Percentiles rank a stretch among this genome's conserved stretches.
Conservation (phyloP, 192 early-diverging fungal species). For the Gonapodya sp. region DNA sequence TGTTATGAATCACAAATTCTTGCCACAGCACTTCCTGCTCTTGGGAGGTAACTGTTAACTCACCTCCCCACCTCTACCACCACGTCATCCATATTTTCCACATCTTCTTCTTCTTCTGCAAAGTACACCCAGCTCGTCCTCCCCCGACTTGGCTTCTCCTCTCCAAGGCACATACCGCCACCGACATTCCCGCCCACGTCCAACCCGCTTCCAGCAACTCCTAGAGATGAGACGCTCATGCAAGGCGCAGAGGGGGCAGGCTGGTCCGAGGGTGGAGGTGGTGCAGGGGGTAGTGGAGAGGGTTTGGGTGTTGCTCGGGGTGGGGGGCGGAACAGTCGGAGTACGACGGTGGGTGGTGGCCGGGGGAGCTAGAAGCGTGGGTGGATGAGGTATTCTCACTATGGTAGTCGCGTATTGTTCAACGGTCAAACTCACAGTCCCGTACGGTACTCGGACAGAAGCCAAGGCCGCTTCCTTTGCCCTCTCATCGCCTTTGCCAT, state of each 20-base stretch:
- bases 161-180: not conserved
- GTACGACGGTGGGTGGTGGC: not conserved
- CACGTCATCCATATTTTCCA: not conserved
- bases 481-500: too few relatives aligned
- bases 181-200: not conserved
- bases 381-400: too few relatives aligned
- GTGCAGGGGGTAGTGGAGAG: not conserved
- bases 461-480: too few relatives aligned
- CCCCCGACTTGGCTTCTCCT: not conserved
- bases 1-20: too few relatives aligned
- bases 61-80: not conserved
- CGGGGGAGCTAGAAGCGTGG: not conserved
- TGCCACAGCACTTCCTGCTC: too few relatives aligned
- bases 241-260: not conserved
- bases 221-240: not conserved
- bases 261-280: not conserved
- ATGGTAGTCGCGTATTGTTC: not conserved
- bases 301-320: not conserved
- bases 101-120: not conserved
- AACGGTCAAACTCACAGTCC: not conserved
- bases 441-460: too few relatives aligned
- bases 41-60: too few relatives aligned
- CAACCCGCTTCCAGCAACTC: not conserved
- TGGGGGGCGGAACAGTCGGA: not conserved
- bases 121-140: not conserved